Percentiles rank a stretch among this genome's conserved stretches.
phyloP scores from a whole-genome alignment of 129 eudicot genomes.

The Flaveria brownii region DNA sequence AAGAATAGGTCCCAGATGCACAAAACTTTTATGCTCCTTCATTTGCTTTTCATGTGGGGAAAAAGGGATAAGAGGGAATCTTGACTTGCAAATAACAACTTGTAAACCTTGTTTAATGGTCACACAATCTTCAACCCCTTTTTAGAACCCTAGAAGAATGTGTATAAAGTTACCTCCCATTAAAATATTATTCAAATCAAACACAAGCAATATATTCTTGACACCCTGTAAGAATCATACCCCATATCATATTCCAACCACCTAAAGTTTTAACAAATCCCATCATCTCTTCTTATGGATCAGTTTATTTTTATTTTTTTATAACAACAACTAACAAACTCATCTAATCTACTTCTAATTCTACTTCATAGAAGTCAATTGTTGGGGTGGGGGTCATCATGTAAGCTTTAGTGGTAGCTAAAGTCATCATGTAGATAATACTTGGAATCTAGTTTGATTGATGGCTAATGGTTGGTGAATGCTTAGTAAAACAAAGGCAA shows the following conservation, averaged over 20 bases:
- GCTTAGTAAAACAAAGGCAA: constrained; percentile 45
- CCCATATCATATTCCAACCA: constrained; percentile 15
- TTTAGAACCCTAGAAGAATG: constrained; percentile 39
- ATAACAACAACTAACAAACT: too few species aligned
- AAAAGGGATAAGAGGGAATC: constrained; percentile 51
- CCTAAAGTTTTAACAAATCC: constrained; percentile 7
- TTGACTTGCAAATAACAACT: constrained; percentile 46
- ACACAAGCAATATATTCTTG: constrained; percentile 18
- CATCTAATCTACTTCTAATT: too few species aligned
- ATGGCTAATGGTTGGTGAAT: constrained; percentile 45
- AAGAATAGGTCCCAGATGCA: constrained; percentile 38
- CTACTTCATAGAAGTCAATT: too few species aligned
- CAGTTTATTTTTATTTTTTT: background rate
- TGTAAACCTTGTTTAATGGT: constrained; percentile 45
- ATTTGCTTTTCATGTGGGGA: constrained; percentile 40
- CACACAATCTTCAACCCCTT: constrained; percentile 52
- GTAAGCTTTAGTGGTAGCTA: too few species aligned
- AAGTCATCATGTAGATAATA: constrained; percentile 35
- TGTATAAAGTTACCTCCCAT: constrained; percentile 25
- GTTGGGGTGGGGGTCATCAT: too few species aligned
- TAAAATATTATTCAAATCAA: constrained; percentile 26
- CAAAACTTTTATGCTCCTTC: constrained; percentile 38
- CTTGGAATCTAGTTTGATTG: constrained; percentile 52
- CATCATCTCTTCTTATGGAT: background rate
- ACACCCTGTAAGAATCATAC: constrained; percentile 34